Conservation (phyloP, 257 asterid species). For the Schizonepeta tenuifolia region DNA sequence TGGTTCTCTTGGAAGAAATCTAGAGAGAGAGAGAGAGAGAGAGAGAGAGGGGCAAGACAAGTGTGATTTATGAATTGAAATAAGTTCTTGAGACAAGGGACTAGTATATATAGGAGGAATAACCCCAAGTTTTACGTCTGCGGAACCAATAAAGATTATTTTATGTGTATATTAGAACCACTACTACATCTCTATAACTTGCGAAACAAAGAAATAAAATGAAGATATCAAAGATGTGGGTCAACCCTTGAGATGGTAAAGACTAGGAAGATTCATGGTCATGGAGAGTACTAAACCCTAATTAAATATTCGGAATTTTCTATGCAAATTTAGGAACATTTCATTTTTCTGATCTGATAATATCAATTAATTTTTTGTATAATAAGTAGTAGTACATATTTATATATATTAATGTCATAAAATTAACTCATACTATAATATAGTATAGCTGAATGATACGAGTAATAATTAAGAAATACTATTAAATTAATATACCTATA, state of each 20-base stretch:
- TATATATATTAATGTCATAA: too few species aligned
- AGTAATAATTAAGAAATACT: too few species aligned
- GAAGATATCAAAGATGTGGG: slow-evolving; percentile 51
- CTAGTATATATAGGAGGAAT: slow-evolving; percentile 34
- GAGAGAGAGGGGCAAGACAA: not conserved
- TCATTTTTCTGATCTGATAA: not conserved
- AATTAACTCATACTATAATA: too few species aligned
- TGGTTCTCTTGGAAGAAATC: slow-evolving; percentile 4
- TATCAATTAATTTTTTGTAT: too few species aligned
- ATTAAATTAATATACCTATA: too few species aligned
- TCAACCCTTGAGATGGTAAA: slow-evolving; percentile 60
- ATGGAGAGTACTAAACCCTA: not conserved
- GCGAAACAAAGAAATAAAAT: not conserved
- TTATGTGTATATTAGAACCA: not conserved
- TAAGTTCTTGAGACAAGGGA: slow-evolving; percentile 30
- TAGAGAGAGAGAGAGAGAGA: slow-evolving; percentile 7
- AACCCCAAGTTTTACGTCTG: slow-evolving; percentile 23
- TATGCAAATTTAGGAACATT: too few species aligned
- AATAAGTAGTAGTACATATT: too few species aligned
- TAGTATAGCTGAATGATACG: not conserved
- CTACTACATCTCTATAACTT: too few species aligned
- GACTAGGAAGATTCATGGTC: slow-evolving; percentile 76
- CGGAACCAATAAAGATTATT: not conserved
- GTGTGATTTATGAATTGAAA: slow-evolving; percentile 37
- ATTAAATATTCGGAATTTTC: not conserved